Evolutionary conservation across 805 yeast genomes (phyloP), one percentile per base, ranked within the genome.

Genomic region (Candida krabiensis): DNA sequence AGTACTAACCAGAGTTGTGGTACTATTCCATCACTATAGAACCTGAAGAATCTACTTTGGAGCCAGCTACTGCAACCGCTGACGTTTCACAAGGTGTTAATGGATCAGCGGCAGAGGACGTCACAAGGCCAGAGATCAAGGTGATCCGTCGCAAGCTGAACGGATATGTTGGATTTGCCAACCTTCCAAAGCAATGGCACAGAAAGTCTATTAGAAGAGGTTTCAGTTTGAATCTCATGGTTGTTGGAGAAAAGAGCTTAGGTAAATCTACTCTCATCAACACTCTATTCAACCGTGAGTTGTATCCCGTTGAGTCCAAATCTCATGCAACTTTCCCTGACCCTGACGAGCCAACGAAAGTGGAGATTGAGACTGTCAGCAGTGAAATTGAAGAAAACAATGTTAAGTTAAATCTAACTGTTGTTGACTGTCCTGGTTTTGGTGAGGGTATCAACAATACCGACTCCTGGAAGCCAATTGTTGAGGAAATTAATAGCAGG

Each of bases 101-200:
- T n/a, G n/a, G 36, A 17, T 14, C 35, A 18, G 33, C 42, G 24
- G 34, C 37, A 11, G 36, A 30, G 17, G 48, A 33, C 28, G 13
- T 23, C 19, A 30, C 46, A 15, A 37, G 27, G 17, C 48, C 39
- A 9, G 77, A 73, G 26, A 66, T 77, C 44, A 83, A 83, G 53
- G 70, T 88, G 45, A 77, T 87, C 55, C 81, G 83, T 52, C 82
- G 95, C 53, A 88, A 88, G 60, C 78, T 91, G 53, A 86, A 83
- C 52, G 91, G 95, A 3, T 90, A 85, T 60, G 99, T 93, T 40
- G 99, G 99, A 5, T 93, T 93, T 67, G 96, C 97, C 50, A 93
- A 90, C 67, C 74, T 93, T 58, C 99, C 99, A 42, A 93, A 90
- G 60, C 99, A 93, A 70, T 93, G 97, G 96, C 98, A 93, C 69